phyloP scores from a whole-genome alignment of 257 asterid genomes.

The Datura wrightii region DNA sequence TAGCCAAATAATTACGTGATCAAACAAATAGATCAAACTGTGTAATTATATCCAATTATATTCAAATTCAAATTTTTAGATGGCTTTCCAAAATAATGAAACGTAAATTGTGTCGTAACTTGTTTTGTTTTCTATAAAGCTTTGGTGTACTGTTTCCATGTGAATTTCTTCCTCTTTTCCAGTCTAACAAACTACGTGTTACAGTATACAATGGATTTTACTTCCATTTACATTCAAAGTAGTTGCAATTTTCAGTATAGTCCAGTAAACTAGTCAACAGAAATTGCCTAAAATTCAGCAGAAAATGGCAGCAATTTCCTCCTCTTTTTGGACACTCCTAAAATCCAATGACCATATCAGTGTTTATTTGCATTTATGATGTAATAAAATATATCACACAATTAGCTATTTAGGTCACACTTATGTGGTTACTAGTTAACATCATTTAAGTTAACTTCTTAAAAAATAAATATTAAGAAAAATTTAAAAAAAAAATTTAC shows the following conservation, averaged over 20 bases:
- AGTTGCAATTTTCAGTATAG: neutral
- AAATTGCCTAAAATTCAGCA: neutral
- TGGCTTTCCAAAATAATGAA: neutral
- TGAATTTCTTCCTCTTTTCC: neutral
- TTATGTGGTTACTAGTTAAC: too few relatives aligned
- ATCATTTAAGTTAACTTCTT: too few relatives aligned
- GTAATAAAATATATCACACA: too few relatives aligned
- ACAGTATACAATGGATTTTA: neutral
- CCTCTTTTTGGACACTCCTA: neutral
- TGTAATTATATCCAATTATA: too few relatives aligned
- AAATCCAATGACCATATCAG: neutral
- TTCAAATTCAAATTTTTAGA: too few relatives aligned
- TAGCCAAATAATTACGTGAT: too few relatives aligned
- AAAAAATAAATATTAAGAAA: too few relatives aligned
- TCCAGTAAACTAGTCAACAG: neutral
- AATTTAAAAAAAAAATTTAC: too few relatives aligned
- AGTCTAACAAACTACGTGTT: neutral
- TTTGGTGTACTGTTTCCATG: neutral
- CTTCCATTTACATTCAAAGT: neutral
- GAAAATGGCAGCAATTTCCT: neutral
- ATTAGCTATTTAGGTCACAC: neutral
- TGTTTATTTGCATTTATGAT: neutral
- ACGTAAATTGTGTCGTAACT: neutral
- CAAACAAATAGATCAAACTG: too few relatives aligned
- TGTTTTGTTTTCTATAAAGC: neutral